A percentile compares a stretch with the other conserved stretches of the same genome.
phyloP scores from a whole-genome alignment of 768 basidiomycete species.

The Leccinum sublutescens region DNA sequence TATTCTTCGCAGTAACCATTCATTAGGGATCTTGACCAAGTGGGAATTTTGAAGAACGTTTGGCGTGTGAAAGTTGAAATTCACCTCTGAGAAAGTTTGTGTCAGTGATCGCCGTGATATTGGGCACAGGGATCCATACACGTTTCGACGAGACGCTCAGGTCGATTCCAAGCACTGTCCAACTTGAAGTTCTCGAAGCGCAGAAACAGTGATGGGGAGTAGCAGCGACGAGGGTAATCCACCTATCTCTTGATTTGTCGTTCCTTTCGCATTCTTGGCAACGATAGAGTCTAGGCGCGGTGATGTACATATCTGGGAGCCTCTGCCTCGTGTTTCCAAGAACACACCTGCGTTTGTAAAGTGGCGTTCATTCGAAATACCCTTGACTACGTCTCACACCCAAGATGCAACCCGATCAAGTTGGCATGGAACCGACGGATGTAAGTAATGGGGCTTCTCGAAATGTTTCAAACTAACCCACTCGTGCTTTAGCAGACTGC shows the following conservation, averaged over 20 bases:
- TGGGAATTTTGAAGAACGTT: too few species aligned
- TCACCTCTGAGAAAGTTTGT: neutral
- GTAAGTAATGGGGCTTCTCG: slow-evolving; percentile 8
- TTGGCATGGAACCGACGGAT: neutral
- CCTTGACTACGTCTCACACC: slow-evolving; percentile 6
- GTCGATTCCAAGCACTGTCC: neutral
- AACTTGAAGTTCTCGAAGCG: neutral
- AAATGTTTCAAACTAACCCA: neutral
- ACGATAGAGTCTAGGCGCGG: neutral
- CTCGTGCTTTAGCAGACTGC: neutral
- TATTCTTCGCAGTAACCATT: neutral
- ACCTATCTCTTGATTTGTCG: neutral
- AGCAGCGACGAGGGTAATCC: neutral
- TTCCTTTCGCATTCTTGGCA: neutral
- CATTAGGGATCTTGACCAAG: too few species aligned
- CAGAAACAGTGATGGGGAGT: neutral
- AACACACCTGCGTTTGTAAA: slow-evolving; percentile 2
- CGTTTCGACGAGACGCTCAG: neutral
- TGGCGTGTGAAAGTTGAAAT: too few species aligned
- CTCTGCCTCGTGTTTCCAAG: slow-evolving; percentile 22
- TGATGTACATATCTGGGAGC: slow-evolving; percentile 15
- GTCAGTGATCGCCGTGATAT: neutral
- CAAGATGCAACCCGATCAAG: neutral
- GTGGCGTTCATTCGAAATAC: neutral
- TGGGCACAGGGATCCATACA: neutral